phyloP scores from a whole-genome alignment of 2,329 filamentous ascomycete genomes.

The Arthrobotrys entomopaga region DNA sequence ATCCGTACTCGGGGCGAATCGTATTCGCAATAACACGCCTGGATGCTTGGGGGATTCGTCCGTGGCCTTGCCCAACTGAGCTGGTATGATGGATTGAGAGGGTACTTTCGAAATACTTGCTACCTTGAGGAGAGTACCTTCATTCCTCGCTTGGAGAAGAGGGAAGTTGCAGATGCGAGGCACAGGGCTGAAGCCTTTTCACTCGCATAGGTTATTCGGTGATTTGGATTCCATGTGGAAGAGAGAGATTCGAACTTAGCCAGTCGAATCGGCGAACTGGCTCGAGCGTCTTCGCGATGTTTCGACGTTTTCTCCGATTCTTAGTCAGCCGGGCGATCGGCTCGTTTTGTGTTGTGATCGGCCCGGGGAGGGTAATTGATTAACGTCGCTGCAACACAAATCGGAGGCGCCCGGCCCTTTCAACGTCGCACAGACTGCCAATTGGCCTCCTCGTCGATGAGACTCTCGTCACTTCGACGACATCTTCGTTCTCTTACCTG shows the following conservation, averaged over 20 bases:
- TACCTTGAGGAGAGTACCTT: background rate
- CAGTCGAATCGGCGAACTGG: background rate
- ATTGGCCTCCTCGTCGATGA: conserved; percentile 1
- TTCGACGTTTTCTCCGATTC: background rate
- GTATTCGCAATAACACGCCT: too few relatives aligned
- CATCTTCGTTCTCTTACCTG: background rate
- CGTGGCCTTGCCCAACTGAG: too few relatives aligned
- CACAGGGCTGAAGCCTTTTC: conserved; percentile 12
- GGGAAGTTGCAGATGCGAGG: background rate
- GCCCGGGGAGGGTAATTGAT: background rate
- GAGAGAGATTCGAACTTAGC: background rate
- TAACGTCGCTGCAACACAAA: conserved; percentile 32
- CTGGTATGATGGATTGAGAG: background rate
- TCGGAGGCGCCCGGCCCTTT: conserved; percentile 4
- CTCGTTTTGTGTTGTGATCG: conserved; percentile 24
- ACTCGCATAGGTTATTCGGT: too few relatives aligned
- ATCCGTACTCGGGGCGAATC: too few relatives aligned
- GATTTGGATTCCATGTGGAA: too few relatives aligned
- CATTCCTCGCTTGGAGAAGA: background rate
- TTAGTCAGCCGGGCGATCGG: background rate
- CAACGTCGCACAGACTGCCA: background rate
- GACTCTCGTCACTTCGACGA: conserved; percentile 14
- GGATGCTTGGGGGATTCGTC: too few relatives aligned
- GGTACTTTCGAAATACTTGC: conserved; percentile 31
- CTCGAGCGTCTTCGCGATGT: too few relatives aligned